Base-by-base conservation (phyloP, 495 filamentous ascomycete species). In the Aspergillus bridgeri region DNA sequence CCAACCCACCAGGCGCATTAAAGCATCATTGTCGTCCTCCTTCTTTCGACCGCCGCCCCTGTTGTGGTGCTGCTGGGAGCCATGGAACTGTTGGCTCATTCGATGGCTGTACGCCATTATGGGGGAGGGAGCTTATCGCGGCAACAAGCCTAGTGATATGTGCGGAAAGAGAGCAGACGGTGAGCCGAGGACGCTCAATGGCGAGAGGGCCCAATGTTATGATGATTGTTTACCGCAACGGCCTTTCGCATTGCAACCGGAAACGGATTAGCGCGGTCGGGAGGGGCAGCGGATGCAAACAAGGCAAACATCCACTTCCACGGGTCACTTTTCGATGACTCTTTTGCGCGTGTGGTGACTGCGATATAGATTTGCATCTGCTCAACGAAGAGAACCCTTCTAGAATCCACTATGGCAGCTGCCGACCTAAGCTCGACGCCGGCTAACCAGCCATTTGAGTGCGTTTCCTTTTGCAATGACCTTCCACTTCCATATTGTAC, bases 21-120 rank as follows among this genome's bases (percentile, higher is more conserved):
- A 86, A 21, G 89, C 88, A 77, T 95, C 91, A 60, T 83, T 85
- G 20, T 89, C 86, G 58, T 93, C 89, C 59, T 90, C 88, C 68
- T 90, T 89, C 74, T 89, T 89, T 69, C 84, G 88, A 64, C 79
- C 23, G 21, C 18, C 76, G 51, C 81, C 74, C 55, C 81, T 69
- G 58, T 76, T 80, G 50, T 84, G 77, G 42, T 87, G 81, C 65
- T 86, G 84, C 71, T 85, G 82, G 58, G 75, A 66, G 65, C 74
- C 68, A 62, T 75, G 75, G 61, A 84, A 82, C 67, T 83, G 83
- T 57, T 81, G 81, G 74, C 90, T 94, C 86, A 91, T 91, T 69
- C 91, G 85, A 59, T 82, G 76, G 61, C 91, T 90, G 77, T 86
- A 92, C 17, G 75, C 63, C 74, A 78, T 77, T 21, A 19, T 57